Evolutionary conservation across 1,284 basidiomycete species (phyloP).

Genomic region (Boletus semigastroideus): DNA sequence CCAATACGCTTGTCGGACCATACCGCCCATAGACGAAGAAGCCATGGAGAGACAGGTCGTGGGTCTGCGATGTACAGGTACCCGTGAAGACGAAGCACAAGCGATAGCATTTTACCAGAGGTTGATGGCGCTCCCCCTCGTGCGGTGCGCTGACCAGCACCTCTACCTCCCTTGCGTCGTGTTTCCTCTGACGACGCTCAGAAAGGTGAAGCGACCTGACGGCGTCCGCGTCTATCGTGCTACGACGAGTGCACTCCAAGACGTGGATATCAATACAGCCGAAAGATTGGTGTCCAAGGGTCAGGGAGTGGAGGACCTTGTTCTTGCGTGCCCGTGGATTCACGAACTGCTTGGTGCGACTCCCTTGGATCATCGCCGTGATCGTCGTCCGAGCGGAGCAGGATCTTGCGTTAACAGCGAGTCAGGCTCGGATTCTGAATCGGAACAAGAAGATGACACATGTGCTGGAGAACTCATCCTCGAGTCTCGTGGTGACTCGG

Average conservation of each 20-base stretch:
- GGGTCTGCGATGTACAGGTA: constrained; percentile 3
- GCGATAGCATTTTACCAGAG: constrained; percentile 6
- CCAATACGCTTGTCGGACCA: background rate
- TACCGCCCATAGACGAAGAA: constrained; percentile 5
- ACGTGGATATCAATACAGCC: constrained; percentile 8
- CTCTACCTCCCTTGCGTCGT: constrained; percentile 20
- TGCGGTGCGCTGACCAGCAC: constrained; percentile 5
- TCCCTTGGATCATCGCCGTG: background rate
- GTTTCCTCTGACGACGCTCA: constrained; percentile 12
- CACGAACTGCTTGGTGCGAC: constrained; percentile 7
- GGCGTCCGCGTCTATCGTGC: constrained; percentile 10
- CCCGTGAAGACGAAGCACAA: background rate
- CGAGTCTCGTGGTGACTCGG: background rate
- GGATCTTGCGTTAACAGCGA: background rate
- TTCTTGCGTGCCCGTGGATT: constrained; percentile 24
- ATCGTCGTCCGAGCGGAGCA: background rate
- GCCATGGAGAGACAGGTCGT: constrained; percentile 2
- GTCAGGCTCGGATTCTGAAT: background rate
- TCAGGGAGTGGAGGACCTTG: constrained; percentile 1
- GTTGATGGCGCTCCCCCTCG: background rate
- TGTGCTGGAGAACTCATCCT: too few relatives aligned
- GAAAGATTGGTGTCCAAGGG: background rate
- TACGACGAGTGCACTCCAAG: constrained; percentile 9
- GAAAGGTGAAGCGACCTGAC: background rate
- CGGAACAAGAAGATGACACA: background rate